Percentiles rank a stretch among this genome's conserved stretches.
Conservation (phyloP, 768 basidiomycete species). For the Leccinum incarnatum region DNA sequence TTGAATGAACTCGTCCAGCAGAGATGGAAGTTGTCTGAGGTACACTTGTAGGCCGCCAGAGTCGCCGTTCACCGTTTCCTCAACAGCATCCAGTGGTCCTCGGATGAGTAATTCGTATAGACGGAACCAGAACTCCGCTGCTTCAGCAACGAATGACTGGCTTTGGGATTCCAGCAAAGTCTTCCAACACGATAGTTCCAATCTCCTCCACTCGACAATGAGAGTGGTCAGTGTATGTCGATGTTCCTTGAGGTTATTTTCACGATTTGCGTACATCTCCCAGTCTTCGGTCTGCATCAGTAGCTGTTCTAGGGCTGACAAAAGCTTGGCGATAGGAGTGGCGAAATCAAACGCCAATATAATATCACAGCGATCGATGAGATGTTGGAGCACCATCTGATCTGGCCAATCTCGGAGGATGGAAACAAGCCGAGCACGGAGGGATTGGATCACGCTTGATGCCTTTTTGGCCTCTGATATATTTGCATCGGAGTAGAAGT, state of each 20-base stretch:
- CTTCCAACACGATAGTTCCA: constrained; percentile 89
- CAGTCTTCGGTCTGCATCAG: constrained; percentile 89
- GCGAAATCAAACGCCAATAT: constrained; percentile 60
- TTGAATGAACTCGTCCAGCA: constrained; percentile 78
- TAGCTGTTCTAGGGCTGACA: constrained; percentile 82
- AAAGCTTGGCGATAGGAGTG: constrained; percentile 76
- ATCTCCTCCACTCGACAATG: constrained; percentile 86
- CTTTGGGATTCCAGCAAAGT: constrained; percentile 72
- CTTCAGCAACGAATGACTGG: constrained; percentile 38
- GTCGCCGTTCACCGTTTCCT: constrained; percentile 35
- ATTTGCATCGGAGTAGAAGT: constrained; percentile 85
- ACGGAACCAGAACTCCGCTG: constrained; percentile 86
- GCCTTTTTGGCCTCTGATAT: constrained; percentile 66
- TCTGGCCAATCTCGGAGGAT: constrained; percentile 90
- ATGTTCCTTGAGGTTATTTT: constrained; percentile 71
- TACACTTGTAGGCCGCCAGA: constrained; percentile 44
- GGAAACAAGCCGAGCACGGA: constrained; percentile 50
- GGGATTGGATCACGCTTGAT: constrained; percentile 44
- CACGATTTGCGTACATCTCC: constrained; percentile 94
- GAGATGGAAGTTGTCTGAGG: constrained; percentile 63
- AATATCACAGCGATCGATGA: constrained; percentile 65
- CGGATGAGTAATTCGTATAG: constrained; percentile 77
- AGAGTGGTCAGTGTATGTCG: constrained; percentile 65
- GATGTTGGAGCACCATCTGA: constrained; percentile 92
- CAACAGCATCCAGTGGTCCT: constrained; percentile 51